Base-by-base conservation (phyloP, 2,329 filamentous ascomycete genomes). In the Diaporthe sp. region DNA sequence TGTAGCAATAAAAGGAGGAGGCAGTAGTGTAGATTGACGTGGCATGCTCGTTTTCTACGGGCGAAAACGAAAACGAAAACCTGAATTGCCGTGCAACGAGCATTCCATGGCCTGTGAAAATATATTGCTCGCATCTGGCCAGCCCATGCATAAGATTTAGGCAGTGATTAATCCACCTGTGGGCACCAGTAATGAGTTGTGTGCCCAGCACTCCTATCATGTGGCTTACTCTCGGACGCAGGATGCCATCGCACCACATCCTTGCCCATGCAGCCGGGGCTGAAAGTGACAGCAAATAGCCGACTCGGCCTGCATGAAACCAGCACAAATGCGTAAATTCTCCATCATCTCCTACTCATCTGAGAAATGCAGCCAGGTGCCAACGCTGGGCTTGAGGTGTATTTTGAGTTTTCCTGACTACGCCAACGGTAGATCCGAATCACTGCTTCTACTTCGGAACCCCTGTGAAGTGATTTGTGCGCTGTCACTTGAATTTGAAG, bases 201-300 rank as follows among this genome's bases (percentile, higher is more conserved):
- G 12, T 5, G 17, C n/a, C 12, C 37, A 53, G 34, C 15, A 9
- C 15, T 5, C n/a, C 37, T 42, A 13, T 55, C 34, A 22, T 42
- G 47, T 68, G 65, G 47, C 65, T 39, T 68, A 39, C 31, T 37
- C 25, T 17, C 31, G 8, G 31, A n/a, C n/a, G 47, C 65, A 68
- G 65, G 12, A 39, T 10, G 8, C 65, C 31, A 53, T 39, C 47
- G 34, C 17, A 55, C 65, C 15, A 15, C 65, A 55, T 68, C 65
- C 47, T 39, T 68, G 47, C 31, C 4, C 47, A 6, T 70, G 65
- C 65, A 70, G 49, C n/a, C 15, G 34, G 65, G 65, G 65, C 65
- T 70, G 65, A 42, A 42, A 12, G 31, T 70, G 65, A 70, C 47
- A 55, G 65, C 47, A 70, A 55, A 55, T 70, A 70, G 49, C 65